These are phyloP conservation scores for Fraxinus platypoda DNA, from an alignment of 305 asterid genomes.

Conservation along the genomic window DNA sequence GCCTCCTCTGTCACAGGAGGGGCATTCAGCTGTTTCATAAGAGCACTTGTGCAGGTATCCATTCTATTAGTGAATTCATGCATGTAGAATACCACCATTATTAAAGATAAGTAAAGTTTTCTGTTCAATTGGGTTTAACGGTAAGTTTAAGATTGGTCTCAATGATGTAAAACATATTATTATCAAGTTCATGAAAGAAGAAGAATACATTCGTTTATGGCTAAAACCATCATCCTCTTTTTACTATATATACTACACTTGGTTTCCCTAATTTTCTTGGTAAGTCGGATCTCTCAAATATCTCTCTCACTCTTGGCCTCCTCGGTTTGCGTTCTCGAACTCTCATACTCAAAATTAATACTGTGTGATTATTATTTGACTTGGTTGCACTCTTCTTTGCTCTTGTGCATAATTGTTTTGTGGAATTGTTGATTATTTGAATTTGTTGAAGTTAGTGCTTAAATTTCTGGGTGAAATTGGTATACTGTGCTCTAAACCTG, in stretches of 20 bases:
- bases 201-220: background rate
- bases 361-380: background rate
- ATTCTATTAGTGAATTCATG: background rate
- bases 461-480: too few relatives aligned
- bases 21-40: background rate
- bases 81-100: background rate
- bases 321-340: background rate
- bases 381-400: background rate
- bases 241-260: background rate
- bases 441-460: too few relatives aligned
- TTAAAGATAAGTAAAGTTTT: background rate
- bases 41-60: background rate
- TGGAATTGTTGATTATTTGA: too few relatives aligned
- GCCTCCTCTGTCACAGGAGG: background rate
- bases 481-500: too few relatives aligned
- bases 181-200: background rate
- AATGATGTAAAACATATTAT: background rate
- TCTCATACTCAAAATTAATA: background rate
- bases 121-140: background rate
- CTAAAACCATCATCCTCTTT: background rate
- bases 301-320: background rate
- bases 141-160: background rate
- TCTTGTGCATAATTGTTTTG: background rate
- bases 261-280: background rate
- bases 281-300: background rate